Evolutionary conservation across 805 yeast genomes (phyloP), one percentile per base, ranked within the genome.

Genomic region (Peterozyma toletana): DNA sequence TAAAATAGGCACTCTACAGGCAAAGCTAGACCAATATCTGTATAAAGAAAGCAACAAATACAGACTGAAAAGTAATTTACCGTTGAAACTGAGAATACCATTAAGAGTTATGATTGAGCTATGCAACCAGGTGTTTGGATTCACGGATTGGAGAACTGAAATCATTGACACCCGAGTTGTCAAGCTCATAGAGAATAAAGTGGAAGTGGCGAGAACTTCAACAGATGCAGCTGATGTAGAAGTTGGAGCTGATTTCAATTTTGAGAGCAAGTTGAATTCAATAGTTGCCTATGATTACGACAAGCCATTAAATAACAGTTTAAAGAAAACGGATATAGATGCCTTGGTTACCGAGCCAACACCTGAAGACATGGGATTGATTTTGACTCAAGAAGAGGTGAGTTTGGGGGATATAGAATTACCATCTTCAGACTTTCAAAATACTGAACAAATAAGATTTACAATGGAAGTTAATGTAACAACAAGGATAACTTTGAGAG

Each of bases 41-140:
- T 21, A 21, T 21, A 7, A 21, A 21, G 27, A 21, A 21, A 21
- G 27, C 7, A 14, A 11, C 10, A 39, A 16, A 37, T 14, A 14
- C 11, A 35, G 39, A 35, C 16, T 3, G 27, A 30, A 11, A 3
- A 43, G 39, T 9, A 13, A 31, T 14, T 11, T 11, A 9, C n/a
- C 31, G 7, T 11, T n/a, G 13, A 18, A 27, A 34, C 35, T 18
- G 7, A 36, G 37, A 11, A 35, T 61, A 9, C 50, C 58, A 5
- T 33, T 53, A 21, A 35, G 44, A 16, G 47, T 47, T 16, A 43
- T 70, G 17, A 52, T 70, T 15, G 55, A 53, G 9, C 43, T 67
- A 21, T 76, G 78, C 0, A 77, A 77, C 50, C 63, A 58, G n/a
- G 57, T 66, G 9, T 75, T 74, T 60, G 82, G 81, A 2, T 70